Base-by-base conservation (phyloP, 441 rosid genomes). In the Euphorbia celastroides region DNA sequence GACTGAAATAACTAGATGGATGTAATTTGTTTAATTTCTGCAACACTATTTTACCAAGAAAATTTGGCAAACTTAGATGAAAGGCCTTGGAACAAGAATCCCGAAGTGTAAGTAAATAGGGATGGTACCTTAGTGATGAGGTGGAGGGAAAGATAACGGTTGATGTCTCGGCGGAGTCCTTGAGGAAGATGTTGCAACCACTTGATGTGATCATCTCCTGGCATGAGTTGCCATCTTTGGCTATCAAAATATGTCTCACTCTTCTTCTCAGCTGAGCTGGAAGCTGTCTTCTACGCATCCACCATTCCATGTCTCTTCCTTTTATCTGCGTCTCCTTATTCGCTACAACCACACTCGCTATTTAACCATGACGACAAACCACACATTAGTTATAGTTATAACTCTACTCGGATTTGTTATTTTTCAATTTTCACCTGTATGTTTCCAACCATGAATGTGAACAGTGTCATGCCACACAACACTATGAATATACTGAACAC, bases 251-350 rank as follows among this genome's bases (percentile, higher is more conserved):
- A n/a, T 80, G 80, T 28, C 86, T 78, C 12, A 88, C 87, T 74
- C 97, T 76, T 54, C 76, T 79, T 69, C 92, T 80, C 73, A 87
- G 66, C 34, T 74, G 52, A 20, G 84, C 75, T 25, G 97, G 95
- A 57, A 91, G 67, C 74, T 88, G 97, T 74, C 95, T 76, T 65
- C 93, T 74, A 42, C 77, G 78, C 97, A 87, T 88, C 97, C 95
- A 91, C 95, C 95, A 84, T 54, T 87, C 93, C 50, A 88, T 69
- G 62, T 91, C 92, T 20, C 84, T 67, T 23, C 81, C 73, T 28
- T 85, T 81, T 58, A 91, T 67, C 75, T 88, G 96, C 90, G 85
- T 80, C 62, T 83, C 81, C 71, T 66, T 81, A 72, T 86, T 86
- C 75, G n/a, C n/a, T n/a, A n/a, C n/a, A n/a, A n/a, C n/a, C n/a